Conservation (phyloP, 306 rosid genomes). For the Delonix regia region DNA sequence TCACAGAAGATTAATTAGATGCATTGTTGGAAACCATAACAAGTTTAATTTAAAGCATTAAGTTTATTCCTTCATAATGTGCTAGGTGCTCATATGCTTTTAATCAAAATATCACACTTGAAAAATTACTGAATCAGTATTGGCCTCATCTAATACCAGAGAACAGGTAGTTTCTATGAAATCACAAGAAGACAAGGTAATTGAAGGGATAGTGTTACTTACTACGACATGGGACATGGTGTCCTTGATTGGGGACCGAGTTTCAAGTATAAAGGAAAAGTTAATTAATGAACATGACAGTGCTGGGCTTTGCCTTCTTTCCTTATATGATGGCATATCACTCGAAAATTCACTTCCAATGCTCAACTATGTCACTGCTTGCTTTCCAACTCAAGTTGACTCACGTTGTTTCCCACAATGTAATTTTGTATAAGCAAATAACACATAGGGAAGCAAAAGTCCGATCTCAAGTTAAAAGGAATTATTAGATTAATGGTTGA, state of each 20-base stretch:
- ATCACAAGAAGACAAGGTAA: not conserved
- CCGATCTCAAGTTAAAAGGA: not conserved
- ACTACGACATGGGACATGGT: slow-evolving; percentile 29
- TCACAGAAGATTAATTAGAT: not conserved
- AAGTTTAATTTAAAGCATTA: not conserved
- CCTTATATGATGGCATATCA: not conserved
- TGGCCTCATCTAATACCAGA: not conserved
- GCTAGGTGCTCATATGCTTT: not conserved
- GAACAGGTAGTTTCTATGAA: not conserved
- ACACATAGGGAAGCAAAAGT: not conserved
- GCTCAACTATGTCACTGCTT: not conserved
- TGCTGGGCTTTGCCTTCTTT: slow-evolving; percentile 37
- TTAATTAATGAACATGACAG: slow-evolving; percentile 37
- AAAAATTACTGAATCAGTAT: not conserved
- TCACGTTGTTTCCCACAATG: not conserved
- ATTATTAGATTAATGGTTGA: not conserved
- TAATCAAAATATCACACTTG: too few species aligned
- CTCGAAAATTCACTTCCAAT: not conserved
- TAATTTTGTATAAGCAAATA: not conserved
- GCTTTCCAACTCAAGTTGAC: slow-evolving; percentile 7
- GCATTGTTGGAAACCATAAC: not conserved
- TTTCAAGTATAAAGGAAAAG: slow-evolving; percentile 42
- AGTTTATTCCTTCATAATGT: not conserved
- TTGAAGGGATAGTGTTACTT: slow-evolving; percentile 24
- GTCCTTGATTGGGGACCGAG: slow-evolving; percentile 24